Evolutionary conservation across 2,329 filamentous ascomycete genomes (phyloP), one percentile per base, ranked within the genome.

Genomic region (Claviceps sp.): DNA sequence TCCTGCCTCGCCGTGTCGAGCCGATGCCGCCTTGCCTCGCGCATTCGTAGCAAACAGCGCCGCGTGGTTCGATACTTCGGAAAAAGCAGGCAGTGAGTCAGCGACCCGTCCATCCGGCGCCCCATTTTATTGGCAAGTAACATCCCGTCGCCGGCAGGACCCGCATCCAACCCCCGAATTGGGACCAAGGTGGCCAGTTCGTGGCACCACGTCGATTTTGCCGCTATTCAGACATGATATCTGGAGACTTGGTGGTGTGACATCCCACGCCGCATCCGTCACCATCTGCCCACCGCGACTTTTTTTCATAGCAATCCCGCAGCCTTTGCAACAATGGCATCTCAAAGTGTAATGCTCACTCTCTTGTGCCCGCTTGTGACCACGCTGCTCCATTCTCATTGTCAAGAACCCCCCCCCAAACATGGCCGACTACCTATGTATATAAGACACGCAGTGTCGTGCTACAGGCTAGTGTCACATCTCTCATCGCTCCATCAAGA

Each of bases 281-380:
- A 20, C 26, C 47, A 51, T 54, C 52, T 54, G 48, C 48, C 52
- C 52, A 51, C 52, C 48, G 45, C 50, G 6, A 16, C 34, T 24
- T 16, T 22, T 5, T 3, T 24, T 43, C 42, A 20, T 20, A 24
- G 20, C 42, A 24, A 43, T 22, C 42, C 42, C 11, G 42, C 9
- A 4, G 2, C 30, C 30, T 11, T 11, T 11, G 9, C 30, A 34
- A 34, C 9, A 34, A 34, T 34, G 9, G 9, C 30, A 34, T 34
- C 30, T 9, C 30, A 11, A 22, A 22, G 22, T 22, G 22, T 11
- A 34, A 4, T 4, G 13, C 2, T 14, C 20, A 22, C 8, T 7
- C n/a, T 18, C 2, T 41, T 18, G 18, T 18, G 18, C 18, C 18
- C 18, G 18, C 4, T 4, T 13, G 3, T 42, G 40, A n/a, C 16